Evolutionary conservation across 345 rosid species (phyloP), one percentile per base, ranked within the genome.

Genomic region (Trapa incisa): DNA sequence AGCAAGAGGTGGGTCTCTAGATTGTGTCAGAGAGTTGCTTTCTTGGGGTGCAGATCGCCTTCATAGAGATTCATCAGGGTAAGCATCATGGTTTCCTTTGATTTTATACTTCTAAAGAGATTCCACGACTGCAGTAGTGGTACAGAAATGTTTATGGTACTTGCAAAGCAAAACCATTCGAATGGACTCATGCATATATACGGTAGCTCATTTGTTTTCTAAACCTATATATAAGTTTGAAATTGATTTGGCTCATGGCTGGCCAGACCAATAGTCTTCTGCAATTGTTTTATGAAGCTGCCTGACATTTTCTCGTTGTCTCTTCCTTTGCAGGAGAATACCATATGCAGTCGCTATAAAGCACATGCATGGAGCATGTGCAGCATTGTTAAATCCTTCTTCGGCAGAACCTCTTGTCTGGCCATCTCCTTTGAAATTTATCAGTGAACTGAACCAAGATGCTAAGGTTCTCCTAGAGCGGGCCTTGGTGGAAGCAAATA

Each of bases 21-120:
- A 89, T 70, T 95, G 99, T 70, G 83, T 87, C 41, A 89, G 96
- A 1, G 87, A 83, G 38, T 78, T 95, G 80, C 84, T 95, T 73
- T 96, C 97, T 4, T 91, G 97, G 96, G 97, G 97, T 67, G 97
- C 97, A 17, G 96, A 95, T 85, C 96, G 99, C 68, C 81, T 78
- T 76, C 97, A 89, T 60, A 81, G 96, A 89, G 99, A 95, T 73
- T 82, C 87, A 65, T 84, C 92, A 62, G 99, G 99, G 99, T 91
- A 85, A 64, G 17, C 52, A 35, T 38, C 36, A 17, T 63, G 68
- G 47, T 60, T 39, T 75, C 13, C n/a, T 13, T 45, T 58, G 1
- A 11, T 22, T 22, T 22, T 32, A 58, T 33, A 14, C 65, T 14
- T 69, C 14, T 33, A 17, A 45, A 45, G 48, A 45, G 13, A 45